phyloP scores from a whole-genome alignment of 2,329 filamentous ascomycete genomes.

The Tolypocladium guangdongense region DNA sequence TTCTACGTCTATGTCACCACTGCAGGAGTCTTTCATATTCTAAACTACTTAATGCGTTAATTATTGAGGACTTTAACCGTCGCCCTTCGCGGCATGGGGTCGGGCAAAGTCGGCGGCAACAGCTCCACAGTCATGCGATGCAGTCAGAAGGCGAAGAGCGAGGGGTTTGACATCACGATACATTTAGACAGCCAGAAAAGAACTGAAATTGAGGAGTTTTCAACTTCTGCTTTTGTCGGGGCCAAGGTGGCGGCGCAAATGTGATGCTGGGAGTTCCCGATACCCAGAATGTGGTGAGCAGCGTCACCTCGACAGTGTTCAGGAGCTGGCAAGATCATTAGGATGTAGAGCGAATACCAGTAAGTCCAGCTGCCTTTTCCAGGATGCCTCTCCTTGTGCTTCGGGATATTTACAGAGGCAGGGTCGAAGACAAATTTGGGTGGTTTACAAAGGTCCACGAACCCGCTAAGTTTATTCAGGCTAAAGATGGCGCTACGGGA shows the following conservation, averaged over 20 bases:
- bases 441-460: background rate
- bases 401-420: background rate
- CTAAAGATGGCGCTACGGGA: background rate
- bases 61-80: slow-evolving; percentile 59
- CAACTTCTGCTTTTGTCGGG: slow-evolving; percentile 57
- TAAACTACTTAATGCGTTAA: slow-evolving; percentile 50
- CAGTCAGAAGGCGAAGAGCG: slow-evolving; percentile 46
- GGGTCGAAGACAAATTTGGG: background rate
- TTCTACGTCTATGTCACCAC: slow-evolving; percentile 54
- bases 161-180: slow-evolving; percentile 56
- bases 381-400: background rate
- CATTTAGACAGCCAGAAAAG: slow-evolving; percentile 57
- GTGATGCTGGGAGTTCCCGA: background rate
- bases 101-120: slow-evolving; percentile 59
- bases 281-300: slow-evolving; percentile 50
- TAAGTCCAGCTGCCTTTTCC: background rate
- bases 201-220: slow-evolving; percentile 54
- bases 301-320: slow-evolving; percentile 50
- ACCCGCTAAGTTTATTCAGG: background rate
- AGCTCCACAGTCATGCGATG: slow-evolving; percentile 56
- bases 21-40: slow-evolving; percentile 54
- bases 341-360: slow-evolving; percentile 35
- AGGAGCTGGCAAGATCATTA: slow-evolving; percentile 45
- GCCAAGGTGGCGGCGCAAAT: slow-evolving; percentile 28
- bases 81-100: slow-evolving; percentile 54